Percentiles rank a stretch among this genome's conserved stretches.
phyloP scores from a whole-genome alignment of 768 basidiomycete species.

The Psilocybe cyanescens region DNA sequence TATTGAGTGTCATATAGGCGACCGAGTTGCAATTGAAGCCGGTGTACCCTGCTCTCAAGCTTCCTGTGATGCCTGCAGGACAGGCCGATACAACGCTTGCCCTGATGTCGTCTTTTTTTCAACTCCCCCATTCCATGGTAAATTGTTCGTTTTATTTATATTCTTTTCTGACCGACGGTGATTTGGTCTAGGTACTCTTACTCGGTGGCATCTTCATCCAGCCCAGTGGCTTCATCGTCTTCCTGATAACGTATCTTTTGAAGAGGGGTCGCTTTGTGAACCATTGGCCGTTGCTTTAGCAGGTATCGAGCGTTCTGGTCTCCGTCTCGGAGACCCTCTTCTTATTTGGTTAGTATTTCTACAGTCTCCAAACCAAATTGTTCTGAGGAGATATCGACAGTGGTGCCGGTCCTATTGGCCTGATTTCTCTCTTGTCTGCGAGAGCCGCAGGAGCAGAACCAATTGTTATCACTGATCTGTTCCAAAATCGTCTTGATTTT shows the following conservation, averaged over 20 bases:
- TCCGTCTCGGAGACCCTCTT: conserved; percentile 66
- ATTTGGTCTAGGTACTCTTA: conserved; percentile 52
- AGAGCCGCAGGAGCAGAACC: conserved; percentile 73
- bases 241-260: conserved; percentile 63
- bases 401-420: conserved; percentile 71
- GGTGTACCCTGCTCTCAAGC: conserved; percentile 71
- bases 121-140: conserved; percentile 71
- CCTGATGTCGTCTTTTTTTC: conserved; percentile 68
- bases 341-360: conserved; percentile 53
- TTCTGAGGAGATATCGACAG: conserved; percentile 29
- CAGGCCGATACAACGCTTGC: conserved; percentile 70
- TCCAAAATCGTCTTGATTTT: conserved; percentile 68
- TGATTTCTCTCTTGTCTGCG: conserved; percentile 63
- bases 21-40: conserved; percentile 71
- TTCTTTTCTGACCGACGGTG: not conserved
- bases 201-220: conserved; percentile 69
- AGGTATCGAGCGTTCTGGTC: conserved; percentile 65
- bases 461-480: conserved; percentile 69
- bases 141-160: conserved; percentile 1
- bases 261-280: conserved; percentile 71
- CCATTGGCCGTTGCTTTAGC: conserved; percentile 70
- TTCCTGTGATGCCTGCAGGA: conserved; percentile 62
- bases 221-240: conserved; percentile 71
- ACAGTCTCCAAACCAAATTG: not conserved
- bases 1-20: conserved; percentile 41